phyloP scores from a whole-genome alignment of 2,329 filamentous ascomycete genomes.

The Claviceps citrina region DNA sequence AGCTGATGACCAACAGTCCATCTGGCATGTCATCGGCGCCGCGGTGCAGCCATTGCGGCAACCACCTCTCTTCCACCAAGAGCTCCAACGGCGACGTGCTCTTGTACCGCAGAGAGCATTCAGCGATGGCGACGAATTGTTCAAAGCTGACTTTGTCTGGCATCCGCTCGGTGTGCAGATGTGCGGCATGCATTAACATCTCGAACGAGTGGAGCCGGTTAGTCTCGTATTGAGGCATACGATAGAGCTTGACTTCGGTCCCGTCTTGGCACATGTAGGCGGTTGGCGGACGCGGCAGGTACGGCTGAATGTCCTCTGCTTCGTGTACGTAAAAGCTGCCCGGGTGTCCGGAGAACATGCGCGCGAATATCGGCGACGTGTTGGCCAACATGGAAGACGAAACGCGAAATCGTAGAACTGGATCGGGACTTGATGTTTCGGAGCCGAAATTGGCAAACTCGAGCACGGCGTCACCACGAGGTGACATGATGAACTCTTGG shows the following conservation, averaged over 20 bases:
- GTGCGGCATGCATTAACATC: constrained; percentile 34
- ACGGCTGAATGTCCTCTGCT: constrained; percentile 20
- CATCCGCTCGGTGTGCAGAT: constrained; percentile 31
- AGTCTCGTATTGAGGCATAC: constrained; percentile 36
- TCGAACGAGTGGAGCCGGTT: constrained; percentile 27
- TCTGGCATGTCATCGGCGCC: constrained; percentile 33
- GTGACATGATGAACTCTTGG: constrained; percentile 28
- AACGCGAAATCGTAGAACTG: constrained; percentile 33
- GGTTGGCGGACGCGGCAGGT: constrained; percentile 21
- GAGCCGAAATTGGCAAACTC: constrained; percentile 32
- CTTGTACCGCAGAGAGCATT: constrained; percentile 33
- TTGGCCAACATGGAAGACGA: constrained; percentile 35
- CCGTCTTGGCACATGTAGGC: constrained; percentile 27
- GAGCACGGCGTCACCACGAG: constrained; percentile 32
- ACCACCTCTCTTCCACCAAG: constrained; percentile 34
- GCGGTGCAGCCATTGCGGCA: constrained; percentile 35
- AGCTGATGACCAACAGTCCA: constrained; percentile 35
- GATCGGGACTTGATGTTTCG: constrained; percentile 18
- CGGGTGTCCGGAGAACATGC: constrained; percentile 26
- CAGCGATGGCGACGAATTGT: constrained; percentile 35
- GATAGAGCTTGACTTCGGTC: constrained; percentile 29
- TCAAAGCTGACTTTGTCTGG: constrained; percentile 31
- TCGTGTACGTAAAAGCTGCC: constrained; percentile 19
- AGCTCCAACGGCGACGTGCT: constrained; percentile 36
- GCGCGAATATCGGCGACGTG: constrained; percentile 35